Percentiles rank a stretch among this genome's conserved stretches.
phyloP scores from a whole-genome alignment of 192 early-diverging fungal genomes.

The Kickxella alabastrina region DNA sequence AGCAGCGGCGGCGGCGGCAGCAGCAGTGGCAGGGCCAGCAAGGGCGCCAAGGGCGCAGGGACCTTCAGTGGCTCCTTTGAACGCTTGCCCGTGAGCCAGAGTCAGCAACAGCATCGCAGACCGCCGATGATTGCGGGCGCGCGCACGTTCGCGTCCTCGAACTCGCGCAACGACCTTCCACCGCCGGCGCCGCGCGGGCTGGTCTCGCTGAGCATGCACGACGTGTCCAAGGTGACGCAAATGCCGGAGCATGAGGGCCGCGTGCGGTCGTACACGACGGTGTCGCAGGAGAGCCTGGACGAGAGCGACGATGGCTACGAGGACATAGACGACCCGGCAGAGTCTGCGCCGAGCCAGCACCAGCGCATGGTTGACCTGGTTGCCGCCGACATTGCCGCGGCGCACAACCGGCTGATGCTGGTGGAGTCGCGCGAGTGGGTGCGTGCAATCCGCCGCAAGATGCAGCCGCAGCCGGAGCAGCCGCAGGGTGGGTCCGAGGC shows the following conservation, averaged over 20 bases:
- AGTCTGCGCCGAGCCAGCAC: slow-evolving; percentile 1
- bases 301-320: slow-evolving; percentile 14
- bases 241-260: slow-evolving; percentile 4
- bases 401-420: slow-evolving; percentile 26
- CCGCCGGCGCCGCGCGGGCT: slow-evolving; percentile 7
- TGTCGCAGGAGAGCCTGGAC: not conserved
- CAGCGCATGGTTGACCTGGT: slow-evolving; percentile 19
- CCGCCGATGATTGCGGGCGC: slow-evolving; percentile 7
- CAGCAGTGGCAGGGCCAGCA: not conserved
- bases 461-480: slow-evolving; percentile 29
- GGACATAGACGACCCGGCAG: slow-evolving; percentile 2
- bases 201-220: slow-evolving; percentile 39
- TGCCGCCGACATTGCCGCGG: slow-evolving; percentile 35
- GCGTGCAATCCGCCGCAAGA: slow-evolving; percentile 37
- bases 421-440: slow-evolving; percentile 49
- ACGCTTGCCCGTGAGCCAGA: not conserved
- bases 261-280: slow-evolving; percentile 4
- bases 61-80: slow-evolving; percentile 13
- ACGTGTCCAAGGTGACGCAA: slow-evolving; percentile 19
- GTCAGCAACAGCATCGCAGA: not conserved
- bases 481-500: not conserved
- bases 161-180: not conserved
- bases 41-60: slow-evolving; percentile 4
- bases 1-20: not conserved
- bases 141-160: slow-evolving; percentile 14